Evolutionary conservation across 148 eudicot species (phyloP).

Genomic region (Simmondsia chinensis): DNA sequence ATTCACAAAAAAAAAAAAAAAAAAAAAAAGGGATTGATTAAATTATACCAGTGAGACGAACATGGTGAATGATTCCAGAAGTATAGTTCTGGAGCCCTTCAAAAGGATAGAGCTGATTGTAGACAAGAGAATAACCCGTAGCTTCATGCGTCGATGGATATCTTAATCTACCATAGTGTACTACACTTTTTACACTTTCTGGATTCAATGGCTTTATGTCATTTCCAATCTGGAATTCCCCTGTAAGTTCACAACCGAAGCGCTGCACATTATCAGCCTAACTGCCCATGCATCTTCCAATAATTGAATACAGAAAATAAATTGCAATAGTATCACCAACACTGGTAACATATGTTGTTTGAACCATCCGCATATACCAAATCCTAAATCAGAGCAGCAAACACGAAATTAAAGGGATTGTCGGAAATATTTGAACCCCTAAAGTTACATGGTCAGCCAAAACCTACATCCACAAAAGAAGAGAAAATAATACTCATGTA

Average conservation of each 20-base stretch:
- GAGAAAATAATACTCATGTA: too few species aligned
- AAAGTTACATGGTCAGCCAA: too few species aligned
- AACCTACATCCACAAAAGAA: too few species aligned
- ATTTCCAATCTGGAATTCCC: slow-evolving; percentile 79
- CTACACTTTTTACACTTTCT: slow-evolving; percentile 51
- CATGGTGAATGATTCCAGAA: slow-evolving; percentile 97
- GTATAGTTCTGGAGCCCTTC: slow-evolving; percentile 92
- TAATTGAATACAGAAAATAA: neutral
- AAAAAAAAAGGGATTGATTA: neutral
- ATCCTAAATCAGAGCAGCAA: too few species aligned
- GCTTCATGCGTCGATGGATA: slow-evolving; percentile 41
- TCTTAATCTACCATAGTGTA: slow-evolving; percentile 43
- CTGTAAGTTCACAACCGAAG: slow-evolving; percentile 28
- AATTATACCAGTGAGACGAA: slow-evolving; percentile 63
- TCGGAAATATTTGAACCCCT: too few species aligned
- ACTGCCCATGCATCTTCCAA: neutral
- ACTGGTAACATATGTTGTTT: too few species aligned
- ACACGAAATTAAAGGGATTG: too few species aligned
- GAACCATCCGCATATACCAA: too few species aligned
- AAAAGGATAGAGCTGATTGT: slow-evolving; percentile 82
- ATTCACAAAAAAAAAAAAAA: too few species aligned
- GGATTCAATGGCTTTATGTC: slow-evolving; percentile 64
- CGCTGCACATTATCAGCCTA: neutral
- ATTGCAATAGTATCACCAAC: too few species aligned
- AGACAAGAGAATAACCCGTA: slow-evolving; percentile 56